Evolutionary conservation across 495 filamentous ascomycete genomes (phyloP), one percentile per base, ranked within the genome.

Genomic region (Thermothielavioides terrestris): DNA sequence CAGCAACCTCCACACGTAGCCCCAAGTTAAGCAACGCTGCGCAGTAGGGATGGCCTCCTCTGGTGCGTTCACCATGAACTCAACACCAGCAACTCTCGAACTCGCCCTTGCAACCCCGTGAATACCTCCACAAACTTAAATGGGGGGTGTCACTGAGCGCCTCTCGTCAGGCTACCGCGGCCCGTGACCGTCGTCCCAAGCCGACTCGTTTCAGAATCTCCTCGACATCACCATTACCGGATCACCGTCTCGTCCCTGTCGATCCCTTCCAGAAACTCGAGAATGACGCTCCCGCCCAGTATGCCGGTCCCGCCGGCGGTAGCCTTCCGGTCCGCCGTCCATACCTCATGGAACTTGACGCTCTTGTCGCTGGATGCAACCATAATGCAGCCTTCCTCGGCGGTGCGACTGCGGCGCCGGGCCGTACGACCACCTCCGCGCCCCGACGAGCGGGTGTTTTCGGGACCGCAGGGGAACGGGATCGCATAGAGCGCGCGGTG

Each of bases 271-370:
- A 91, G 65, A 12, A 78, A 76, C 64, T 96, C 89, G 12, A 98
- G 75, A 53, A 98, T 95, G 60, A 83, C 81, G 62, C 89, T 95
- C 4, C 90, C 86, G 20, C 86, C 89, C 30, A 95, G 72, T 41
- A 88, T 68, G 6, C 91, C 89, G 34, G 70, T 72, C 10, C 76
- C 75, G 17, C 74, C 71, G 4, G 75, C 65, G 3, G 74, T 75
- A 4, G 69, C 70, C 64, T 78, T 84, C 53, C 71, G 76, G 10
- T 77, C 71, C 12, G 82, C 80, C 12, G 74, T 74, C 94, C 89
- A 97, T 10, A 98, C 80, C 66, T 97, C 90, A 64, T 98, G 91
- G 55, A 97, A 98, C 65, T 92, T 90, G 63, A 98, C 86, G 58
- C 82, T 94, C 62, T 87, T 84, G 67, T 96, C 92, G 58, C 89